A percentile compares a stretch with the other conserved stretches of the same genome.
Conservation (phyloP, 2,329 filamentous ascomycete species). For the Penicillium sp. region DNA sequence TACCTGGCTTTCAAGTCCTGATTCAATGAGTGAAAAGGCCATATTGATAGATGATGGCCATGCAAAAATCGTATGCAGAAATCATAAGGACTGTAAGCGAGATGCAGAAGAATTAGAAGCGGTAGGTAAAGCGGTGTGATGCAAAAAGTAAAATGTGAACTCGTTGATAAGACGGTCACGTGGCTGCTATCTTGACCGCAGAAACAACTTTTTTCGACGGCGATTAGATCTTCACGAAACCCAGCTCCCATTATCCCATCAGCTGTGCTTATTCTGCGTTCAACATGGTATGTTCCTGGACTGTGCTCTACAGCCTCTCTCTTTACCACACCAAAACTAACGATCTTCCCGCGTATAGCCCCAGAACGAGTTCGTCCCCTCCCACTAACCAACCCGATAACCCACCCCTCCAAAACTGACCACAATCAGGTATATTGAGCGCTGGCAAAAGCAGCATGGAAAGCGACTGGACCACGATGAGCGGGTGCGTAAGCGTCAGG, state of each 20-base stretch:
- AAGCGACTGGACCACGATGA: constrained; percentile 76
- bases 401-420: constrained; percentile 5
- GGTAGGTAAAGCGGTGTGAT: no score
- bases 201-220: constrained; percentile 26
- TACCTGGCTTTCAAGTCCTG: no score
- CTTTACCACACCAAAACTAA: constrained; percentile 7
- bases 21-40: no score
- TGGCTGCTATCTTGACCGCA: constrained; percentile 24
- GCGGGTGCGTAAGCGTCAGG: constrained; percentile 75
- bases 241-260: constrained; percentile 16
- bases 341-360: constrained; percentile 23
- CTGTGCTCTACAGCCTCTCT: not conserved
- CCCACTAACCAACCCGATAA: constrained; percentile 13
- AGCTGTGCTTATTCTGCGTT: constrained; percentile 18
- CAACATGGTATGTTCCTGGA: constrained; percentile 29
- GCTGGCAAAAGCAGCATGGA: constrained; percentile 64
- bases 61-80: no score
- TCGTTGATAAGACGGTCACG: constrained; percentile 22
- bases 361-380: constrained; percentile 43
- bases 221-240: constrained; percentile 25
- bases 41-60: no score
- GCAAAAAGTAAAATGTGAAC: not conserved
- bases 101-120: no score
- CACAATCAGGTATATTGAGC: constrained; percentile 58
- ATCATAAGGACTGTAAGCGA: no score